Evolutionary conservation across 1,139 yeast species (phyloP).

Genomic region (Candida tunisiensis): DNA sequence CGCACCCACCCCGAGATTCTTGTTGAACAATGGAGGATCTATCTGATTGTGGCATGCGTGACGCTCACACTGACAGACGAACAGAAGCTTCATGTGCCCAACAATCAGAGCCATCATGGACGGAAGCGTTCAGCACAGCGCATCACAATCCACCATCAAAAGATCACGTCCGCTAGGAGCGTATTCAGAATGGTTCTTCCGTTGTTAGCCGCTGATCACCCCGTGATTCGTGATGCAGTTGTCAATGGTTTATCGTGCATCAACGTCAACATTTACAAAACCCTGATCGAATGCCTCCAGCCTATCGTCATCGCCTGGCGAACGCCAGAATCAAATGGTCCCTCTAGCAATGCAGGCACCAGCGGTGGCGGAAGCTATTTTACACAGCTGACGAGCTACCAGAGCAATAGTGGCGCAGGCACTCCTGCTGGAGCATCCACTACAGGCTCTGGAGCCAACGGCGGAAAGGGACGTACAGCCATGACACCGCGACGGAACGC

Average conservation of each 20-base stretch:
- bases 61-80: slow-evolving; percentile 83
- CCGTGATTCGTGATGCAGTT: slow-evolving; percentile 66
- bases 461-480: no score
- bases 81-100: slow-evolving; percentile 52
- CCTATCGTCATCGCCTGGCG: slow-evolving; percentile 31
- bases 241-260: slow-evolving; percentile 78
- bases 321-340: slow-evolving; percentile 2
- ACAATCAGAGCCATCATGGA: slow-evolving; percentile 27
- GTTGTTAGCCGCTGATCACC: slow-evolving; percentile 52
- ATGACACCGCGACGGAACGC: no score
- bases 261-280: slow-evolving; percentile 74
- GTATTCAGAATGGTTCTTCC: slow-evolving; percentile 83
- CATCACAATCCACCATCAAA: slow-evolving; percentile 72
- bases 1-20: slow-evolving; percentile 49
- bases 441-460: slow-evolving; percentile 5
- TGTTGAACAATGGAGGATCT: slow-evolving; percentile 79
- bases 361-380: no score
- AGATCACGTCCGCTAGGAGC: slow-evolving; percentile 83
- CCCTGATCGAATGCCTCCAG: slow-evolving; percentile 67
- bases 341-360: not conserved
- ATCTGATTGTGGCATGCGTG: slow-evolving; percentile 80
- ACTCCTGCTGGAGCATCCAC: slow-evolving; percentile 2
- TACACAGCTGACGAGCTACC: not conserved
- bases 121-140: slow-evolving; percentile 51
- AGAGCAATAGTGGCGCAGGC: no score